A percentile compares a stretch with the other conserved stretches of the same genome.
These are phyloP conservation scores for Fusarium sp. DNA, from an alignment of 2,329 filamentous ascomycete species.

Conservation along the genomic window DNA sequence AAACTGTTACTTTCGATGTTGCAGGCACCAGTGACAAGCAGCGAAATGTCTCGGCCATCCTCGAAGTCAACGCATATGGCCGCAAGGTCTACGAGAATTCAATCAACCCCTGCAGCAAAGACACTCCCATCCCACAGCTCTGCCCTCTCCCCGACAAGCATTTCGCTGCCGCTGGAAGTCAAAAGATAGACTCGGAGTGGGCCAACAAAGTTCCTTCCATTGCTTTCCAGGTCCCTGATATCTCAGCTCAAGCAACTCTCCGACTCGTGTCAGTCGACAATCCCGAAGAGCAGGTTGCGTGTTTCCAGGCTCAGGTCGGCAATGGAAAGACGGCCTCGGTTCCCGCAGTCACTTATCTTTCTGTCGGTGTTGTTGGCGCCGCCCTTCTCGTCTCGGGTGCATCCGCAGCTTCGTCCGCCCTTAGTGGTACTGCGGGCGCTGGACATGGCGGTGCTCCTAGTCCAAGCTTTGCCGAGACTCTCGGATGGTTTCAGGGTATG, in stretches of 20 bases:
- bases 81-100: constrained; percentile 78
- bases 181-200: constrained; percentile 77
- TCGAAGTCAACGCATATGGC: constrained; percentile 87
- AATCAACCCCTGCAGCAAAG: constrained; percentile 83
- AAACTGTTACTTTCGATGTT: constrained; percentile 82
- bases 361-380: constrained; percentile 85
- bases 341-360: constrained; percentile 82
- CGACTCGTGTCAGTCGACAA: constrained; percentile 72
- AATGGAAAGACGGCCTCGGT: constrained; percentile 88
- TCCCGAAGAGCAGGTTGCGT: constrained; percentile 73
- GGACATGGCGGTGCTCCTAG: constrained; percentile 72
- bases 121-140: constrained; percentile 75
- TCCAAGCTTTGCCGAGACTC: constrained; percentile 85
- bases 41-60: constrained; percentile 82
- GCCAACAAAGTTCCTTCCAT: constrained; percentile 84
- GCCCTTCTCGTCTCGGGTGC: constrained; percentile 79
- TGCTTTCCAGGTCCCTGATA: constrained; percentile 89
- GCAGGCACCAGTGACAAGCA: constrained; percentile 76
- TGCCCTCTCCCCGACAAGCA: constrained; percentile 84
- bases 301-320: constrained; percentile 81
- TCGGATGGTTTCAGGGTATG: constrained; percentile 92
- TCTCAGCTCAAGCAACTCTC: constrained; percentile 85
- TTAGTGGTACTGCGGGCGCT: constrained; percentile 63
- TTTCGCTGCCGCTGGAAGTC: constrained; percentile 78
- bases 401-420: constrained; percentile 72